A percentile compares a stretch with the other conserved stretches of the same genome.
Conservation (phyloP, 2,329 filamentous ascomycete genomes). For the Arthrocladium fulminans region DNA sequence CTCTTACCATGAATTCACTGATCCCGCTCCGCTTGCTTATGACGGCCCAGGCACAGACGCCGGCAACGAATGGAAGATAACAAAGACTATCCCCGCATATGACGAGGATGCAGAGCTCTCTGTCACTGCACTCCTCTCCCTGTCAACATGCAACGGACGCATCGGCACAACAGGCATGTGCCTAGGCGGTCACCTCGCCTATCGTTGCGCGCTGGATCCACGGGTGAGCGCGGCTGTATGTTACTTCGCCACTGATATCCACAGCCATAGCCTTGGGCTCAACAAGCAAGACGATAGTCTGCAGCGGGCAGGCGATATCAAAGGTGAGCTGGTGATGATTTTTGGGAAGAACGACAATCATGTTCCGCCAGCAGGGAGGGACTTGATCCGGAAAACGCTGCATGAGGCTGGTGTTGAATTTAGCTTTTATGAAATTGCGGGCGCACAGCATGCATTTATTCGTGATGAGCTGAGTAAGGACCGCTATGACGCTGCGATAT, state of each 20-base stretch:
- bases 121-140: slow-evolving; percentile 60
- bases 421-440: slow-evolving; percentile 82
- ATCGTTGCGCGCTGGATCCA: slow-evolving; percentile 62
- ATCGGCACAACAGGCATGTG: slow-evolving; percentile 85
- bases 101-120: slow-evolving; percentile 65
- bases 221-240: slow-evolving; percentile 69
- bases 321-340: slow-evolving; percentile 76
- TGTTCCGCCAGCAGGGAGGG: slow-evolving; percentile 71
- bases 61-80: slow-evolving; percentile 78
- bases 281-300: slow-evolving; percentile 56
- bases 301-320: slow-evolving; percentile 55
- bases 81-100: slow-evolving; percentile 74
- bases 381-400: slow-evolving; percentile 73
- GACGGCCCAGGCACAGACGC: slow-evolving; percentile 79
- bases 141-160: slow-evolving; percentile 70
- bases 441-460: slow-evolving; percentile 92
- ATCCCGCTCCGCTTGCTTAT: slow-evolving; percentile 73
- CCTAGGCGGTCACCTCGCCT: slow-evolving; percentile 80
- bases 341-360: slow-evolving; percentile 88
- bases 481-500: slow-evolving; percentile 80
- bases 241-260: slow-evolving; percentile 91
- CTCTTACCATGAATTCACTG: slow-evolving; percentile 87
- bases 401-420: slow-evolving; percentile 66
- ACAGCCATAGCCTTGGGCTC: slow-evolving; percentile 65
- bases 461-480: slow-evolving; percentile 87